A percentile compares a stretch with the other conserved stretches of the same genome.
phyloP scores from a whole-genome alignment of 2,329 filamentous ascomycete genomes.

The Calonectria leucothoes region DNA sequence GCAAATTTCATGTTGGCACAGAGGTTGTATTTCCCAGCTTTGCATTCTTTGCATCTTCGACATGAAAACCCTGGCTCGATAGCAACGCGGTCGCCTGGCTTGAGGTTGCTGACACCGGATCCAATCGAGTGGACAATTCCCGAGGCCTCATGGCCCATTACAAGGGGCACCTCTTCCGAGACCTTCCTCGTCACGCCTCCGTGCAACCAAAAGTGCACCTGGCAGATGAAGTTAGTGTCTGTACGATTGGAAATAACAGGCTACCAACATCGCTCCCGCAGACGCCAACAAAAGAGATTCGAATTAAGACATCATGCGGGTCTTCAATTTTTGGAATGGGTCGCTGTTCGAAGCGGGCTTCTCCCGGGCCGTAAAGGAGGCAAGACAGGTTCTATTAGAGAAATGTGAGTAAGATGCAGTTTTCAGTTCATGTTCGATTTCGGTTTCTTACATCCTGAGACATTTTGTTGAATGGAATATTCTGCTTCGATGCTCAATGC shows the following conservation, averaged over 20 bases:
- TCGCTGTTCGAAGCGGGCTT: background rate
- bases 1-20: slow-evolving; percentile 90
- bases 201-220: slow-evolving; percentile 88
- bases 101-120: slow-evolving; percentile 68
- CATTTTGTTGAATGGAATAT: background rate
- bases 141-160: slow-evolving; percentile 76
- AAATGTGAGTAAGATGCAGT: background rate
- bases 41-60: slow-evolving; percentile 80
- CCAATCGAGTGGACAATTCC: slow-evolving; percentile 82
- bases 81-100: slow-evolving; percentile 85
- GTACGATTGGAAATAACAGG: too few species aligned
- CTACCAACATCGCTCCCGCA: background rate
- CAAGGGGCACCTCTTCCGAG: slow-evolving; percentile 81
- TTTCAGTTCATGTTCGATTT: too few species aligned
- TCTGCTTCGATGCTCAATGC: background rate
- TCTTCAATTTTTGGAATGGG: background rate
- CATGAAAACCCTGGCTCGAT: slow-evolving; percentile 92
- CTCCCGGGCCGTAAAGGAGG: background rate
- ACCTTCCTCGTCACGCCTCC: slow-evolving; percentile 85
- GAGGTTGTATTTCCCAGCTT: slow-evolving; percentile 87
- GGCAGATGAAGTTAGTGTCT: background rate
- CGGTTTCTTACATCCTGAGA: background rate
- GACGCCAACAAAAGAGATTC: background rate
- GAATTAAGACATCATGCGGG: background rate
- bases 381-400: background rate